phyloP scores from a whole-genome alignment of 2,329 filamentous ascomycete species.

The Purpureocillium lavendulum region DNA sequence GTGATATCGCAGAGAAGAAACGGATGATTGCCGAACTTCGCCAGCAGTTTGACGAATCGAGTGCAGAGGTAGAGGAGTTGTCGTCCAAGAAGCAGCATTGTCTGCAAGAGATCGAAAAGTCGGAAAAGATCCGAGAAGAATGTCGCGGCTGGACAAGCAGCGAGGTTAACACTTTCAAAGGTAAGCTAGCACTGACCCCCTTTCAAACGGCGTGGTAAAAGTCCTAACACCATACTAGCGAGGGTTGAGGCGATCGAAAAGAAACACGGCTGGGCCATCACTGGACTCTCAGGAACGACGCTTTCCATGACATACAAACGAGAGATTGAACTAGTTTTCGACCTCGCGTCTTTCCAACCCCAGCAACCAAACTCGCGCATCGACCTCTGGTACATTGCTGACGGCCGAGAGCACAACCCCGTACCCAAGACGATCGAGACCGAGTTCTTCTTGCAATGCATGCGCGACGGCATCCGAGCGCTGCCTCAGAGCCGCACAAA shows the following conservation, averaged over 20 bases:
- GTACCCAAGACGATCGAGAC: slow-evolving; percentile 54
- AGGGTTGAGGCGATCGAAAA: slow-evolving; percentile 59
- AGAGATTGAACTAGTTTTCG: slow-evolving; percentile 67
- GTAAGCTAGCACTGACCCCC: slow-evolving; percentile 30
- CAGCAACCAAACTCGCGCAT: slow-evolving; percentile 44
- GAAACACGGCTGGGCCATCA: slow-evolving; percentile 63
- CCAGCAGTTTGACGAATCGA: slow-evolving; percentile 58
- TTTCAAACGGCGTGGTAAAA: no score
- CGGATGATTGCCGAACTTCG: slow-evolving; percentile 58
- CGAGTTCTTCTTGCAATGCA: slow-evolving; percentile 67
- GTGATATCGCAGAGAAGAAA: slow-evolving; percentile 62
- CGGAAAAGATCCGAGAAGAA: slow-evolving; percentile 77
- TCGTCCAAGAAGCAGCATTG: slow-evolving; percentile 61
- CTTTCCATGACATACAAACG: slow-evolving; percentile 68
- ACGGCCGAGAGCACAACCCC: slow-evolving; percentile 43
- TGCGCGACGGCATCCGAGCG: slow-evolving; percentile 58
- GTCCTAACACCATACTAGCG: slow-evolving; percentile 30
- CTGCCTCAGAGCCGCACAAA: slow-evolving; percentile 50
- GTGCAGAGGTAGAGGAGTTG: slow-evolving; percentile 53
- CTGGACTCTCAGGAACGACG: slow-evolving; percentile 49
- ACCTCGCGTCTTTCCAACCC: slow-evolving; percentile 51
- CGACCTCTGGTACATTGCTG: slow-evolving; percentile 62
- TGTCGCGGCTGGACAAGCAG: slow-evolving; percentile 80
- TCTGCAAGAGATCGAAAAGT: slow-evolving; percentile 67
- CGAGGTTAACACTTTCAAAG: slow-evolving; percentile 73